Percentiles rank a stretch among this genome's conserved stretches.
These are phyloP conservation scores for Leccinum obscurum DNA, from an alignment of 768 basidiomycete species.

Conservation along the genomic window DNA sequence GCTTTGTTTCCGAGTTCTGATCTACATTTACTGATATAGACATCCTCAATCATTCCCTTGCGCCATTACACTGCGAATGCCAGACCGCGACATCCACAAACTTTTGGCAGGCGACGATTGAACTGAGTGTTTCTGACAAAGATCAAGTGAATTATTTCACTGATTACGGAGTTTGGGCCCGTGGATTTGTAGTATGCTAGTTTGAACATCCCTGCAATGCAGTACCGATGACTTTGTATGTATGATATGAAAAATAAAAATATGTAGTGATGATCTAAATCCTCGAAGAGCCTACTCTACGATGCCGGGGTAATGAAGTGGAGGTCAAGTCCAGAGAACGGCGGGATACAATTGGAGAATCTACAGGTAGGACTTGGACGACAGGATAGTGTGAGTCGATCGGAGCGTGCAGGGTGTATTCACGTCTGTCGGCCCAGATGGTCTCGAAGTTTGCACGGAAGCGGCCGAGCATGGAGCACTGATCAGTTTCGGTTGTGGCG, in stretches of 20 bases:
- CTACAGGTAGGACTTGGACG: conserved; percentile 1
- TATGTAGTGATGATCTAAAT: conserved; percentile 10
- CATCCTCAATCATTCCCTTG: conserved; percentile 16
- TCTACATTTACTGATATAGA: conserved; percentile 10
- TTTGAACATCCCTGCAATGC: neutral
- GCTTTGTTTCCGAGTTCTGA: neutral
- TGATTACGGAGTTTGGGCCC: neutral
- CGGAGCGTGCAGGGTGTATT: conserved; percentile 1
- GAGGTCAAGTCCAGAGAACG: conserved; percentile 12
- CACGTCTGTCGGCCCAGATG: conserved; percentile 22
- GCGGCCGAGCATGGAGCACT: conserved; percentile 18
- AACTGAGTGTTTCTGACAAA: neutral
- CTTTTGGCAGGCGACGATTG: neutral
- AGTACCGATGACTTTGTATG: too few relatives aligned
- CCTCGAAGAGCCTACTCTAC: conserved; percentile 21
- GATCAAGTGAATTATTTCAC: neutral
- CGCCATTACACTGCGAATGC: conserved; percentile 7
- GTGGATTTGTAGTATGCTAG: neutral
- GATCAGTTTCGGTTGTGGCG: conserved; percentile 19
- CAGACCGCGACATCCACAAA: conserved; percentile 6
- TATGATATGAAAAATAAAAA: neutral
- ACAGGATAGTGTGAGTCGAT: conserved; percentile 4
- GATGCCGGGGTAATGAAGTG: conserved; percentile 11
- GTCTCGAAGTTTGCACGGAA: conserved; percentile 21
- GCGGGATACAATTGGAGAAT: conserved; percentile 5